These are phyloP conservation scores for Fraxinus americana DNA, from an alignment of 257 asterid genomes.

Conservation along the genomic window DNA sequence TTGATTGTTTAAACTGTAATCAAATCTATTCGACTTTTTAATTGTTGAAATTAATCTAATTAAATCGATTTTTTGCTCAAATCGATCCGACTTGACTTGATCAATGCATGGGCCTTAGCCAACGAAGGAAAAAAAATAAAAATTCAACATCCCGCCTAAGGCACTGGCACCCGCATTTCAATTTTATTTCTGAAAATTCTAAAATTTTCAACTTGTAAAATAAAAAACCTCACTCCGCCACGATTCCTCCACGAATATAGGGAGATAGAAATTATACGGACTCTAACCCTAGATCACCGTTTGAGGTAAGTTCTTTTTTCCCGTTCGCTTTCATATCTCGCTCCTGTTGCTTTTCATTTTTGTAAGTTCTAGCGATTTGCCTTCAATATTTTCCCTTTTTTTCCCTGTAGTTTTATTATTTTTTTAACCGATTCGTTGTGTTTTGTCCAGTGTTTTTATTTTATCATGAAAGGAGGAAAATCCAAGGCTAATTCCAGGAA, in stretches of 20 bases:
- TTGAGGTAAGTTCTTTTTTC: not conserved
- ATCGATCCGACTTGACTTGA: no score
- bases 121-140: no score
- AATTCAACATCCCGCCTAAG: not conserved
- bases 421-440: not conserved
- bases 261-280: not conserved
- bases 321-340: not conserved
- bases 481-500: constrained; percentile 57
- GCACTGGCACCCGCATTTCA: not conserved
- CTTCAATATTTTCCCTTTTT: no score
- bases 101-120: no score
- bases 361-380: not conserved
- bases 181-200: not conserved
- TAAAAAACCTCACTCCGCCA: not conserved
- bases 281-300: not conserved
- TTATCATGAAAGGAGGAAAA: constrained; percentile 65
- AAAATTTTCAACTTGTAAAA: not conserved
- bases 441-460: constrained; percentile 8
- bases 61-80: no score
- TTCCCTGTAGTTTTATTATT: not conserved
- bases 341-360: not conserved
- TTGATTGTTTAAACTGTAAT: no score
- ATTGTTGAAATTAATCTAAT: no score
- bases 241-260: not conserved
- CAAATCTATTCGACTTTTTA: no score